Evolutionary conservation across 371 early-diverging fungal genomes (phyloP).

Genomic region (Coemansia sp.): DNA sequence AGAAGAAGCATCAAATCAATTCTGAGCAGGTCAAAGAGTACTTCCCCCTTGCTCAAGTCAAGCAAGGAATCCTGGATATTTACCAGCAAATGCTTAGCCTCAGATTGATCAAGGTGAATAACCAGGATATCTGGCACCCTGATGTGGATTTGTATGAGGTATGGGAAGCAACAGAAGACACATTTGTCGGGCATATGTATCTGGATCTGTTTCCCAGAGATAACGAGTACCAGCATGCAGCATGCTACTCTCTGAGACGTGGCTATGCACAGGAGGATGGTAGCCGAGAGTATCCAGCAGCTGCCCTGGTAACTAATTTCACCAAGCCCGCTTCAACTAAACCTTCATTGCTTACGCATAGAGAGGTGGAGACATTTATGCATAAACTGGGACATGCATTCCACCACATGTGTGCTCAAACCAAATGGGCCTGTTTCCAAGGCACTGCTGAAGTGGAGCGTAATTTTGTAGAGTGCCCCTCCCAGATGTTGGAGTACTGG

Average conservation of each 20-base stretch:
- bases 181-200: slow-evolving; percentile 72
- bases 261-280: not conserved
- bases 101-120: slow-evolving; percentile 58
- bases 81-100: slow-evolving; percentile 65
- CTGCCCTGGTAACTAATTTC: not conserved
- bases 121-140: slow-evolving; percentile 40
- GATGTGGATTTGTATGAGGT: slow-evolving; percentile 55
- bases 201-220: slow-evolving; percentile 74
- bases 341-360: slow-evolving; percentile 69
- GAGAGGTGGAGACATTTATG: slow-evolving; percentile 73
- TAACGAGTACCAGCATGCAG: slow-evolving; percentile 58
- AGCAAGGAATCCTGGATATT: slow-evolving; percentile 63
- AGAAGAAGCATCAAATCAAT: slow-evolving; percentile 64
- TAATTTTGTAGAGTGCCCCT: slow-evolving; percentile 89
- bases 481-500: slow-evolving; percentile 85
- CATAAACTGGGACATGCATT: slow-evolving; percentile 79
- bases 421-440: slow-evolving; percentile 70
- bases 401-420: slow-evolving; percentile 63
- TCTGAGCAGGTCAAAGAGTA: slow-evolving; percentile 72
- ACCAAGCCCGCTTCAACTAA: not conserved
- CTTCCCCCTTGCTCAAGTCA: slow-evolving; percentile 64
- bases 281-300: not conserved
- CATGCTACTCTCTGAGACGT: not conserved
- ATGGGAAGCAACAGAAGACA: slow-evolving; percentile 56
- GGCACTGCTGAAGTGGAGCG: slow-evolving; percentile 69